phyloP scores from a whole-genome alignment of 2,329 filamentous ascomycete species.

The Decorospora gaudefroyi region DNA sequence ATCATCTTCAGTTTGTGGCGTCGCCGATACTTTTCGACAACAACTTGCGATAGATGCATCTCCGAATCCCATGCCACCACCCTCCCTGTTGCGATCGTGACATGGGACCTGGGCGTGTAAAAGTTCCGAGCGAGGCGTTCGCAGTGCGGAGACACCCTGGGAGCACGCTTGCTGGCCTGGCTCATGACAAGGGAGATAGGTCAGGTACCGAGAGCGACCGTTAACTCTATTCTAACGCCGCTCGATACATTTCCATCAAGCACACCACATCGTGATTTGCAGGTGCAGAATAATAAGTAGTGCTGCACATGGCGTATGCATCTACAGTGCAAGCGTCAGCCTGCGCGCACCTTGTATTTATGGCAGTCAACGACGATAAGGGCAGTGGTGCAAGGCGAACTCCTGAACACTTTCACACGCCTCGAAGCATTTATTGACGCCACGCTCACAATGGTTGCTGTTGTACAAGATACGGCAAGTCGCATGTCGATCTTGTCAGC shows the following conservation, averaged over 20 bases:
- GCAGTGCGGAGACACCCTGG: slow-evolving; percentile 48
- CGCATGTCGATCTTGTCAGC: slow-evolving; percentile 27
- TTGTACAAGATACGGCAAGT: slow-evolving; percentile 29
- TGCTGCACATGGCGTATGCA: slow-evolving; percentile 1
- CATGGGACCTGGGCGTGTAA: slow-evolving; percentile 48
- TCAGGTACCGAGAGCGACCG: slow-evolving; percentile 44
- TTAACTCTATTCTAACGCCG: slow-evolving; percentile 46
- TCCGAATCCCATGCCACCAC: slow-evolving; percentile 27
- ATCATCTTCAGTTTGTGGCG: slow-evolving; percentile 5
- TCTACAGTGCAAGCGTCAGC: not conserved
- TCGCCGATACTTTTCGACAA: slow-evolving; percentile 40
- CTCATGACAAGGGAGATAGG: slow-evolving; percentile 44
- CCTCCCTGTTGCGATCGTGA: slow-evolving; percentile 42
- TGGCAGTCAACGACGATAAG: slow-evolving; percentile 12
- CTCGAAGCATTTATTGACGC: slow-evolving; percentile 12
- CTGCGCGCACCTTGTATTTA: not conserved
- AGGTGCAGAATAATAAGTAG: no score
- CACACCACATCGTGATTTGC: slow-evolving; percentile 4
- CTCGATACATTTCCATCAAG: slow-evolving; percentile 5
- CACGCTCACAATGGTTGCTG: slow-evolving; percentile 23
- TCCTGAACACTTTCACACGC: slow-evolving; percentile 11
- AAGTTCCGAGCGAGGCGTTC: slow-evolving; percentile 46
- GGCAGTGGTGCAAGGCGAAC: slow-evolving; percentile 17
- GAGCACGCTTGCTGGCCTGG: slow-evolving; percentile 40
- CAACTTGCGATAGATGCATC: slow-evolving; percentile 29